phyloP scores from a whole-genome alignment of 1,284 basidiomycete genomes.

The Coriolopsis trogii region DNA sequence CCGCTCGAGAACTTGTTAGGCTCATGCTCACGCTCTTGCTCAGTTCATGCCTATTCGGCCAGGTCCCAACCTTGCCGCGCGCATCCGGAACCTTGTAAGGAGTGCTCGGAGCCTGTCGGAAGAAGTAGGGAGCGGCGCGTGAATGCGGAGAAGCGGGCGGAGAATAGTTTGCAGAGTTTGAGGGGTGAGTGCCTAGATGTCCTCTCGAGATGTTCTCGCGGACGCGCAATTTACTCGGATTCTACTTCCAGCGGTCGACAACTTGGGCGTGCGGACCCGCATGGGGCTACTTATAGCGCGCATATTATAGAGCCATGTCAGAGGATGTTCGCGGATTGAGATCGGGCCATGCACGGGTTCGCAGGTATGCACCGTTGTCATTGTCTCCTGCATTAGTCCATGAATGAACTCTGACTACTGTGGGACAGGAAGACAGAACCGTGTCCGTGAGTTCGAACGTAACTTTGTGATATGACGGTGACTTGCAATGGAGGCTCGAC shows the following conservation, averaged over 20 bases:
- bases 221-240: neutral
- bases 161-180: neutral
- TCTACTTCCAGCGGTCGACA: slow-evolving; percentile 1
- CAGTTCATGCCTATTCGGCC: no score
- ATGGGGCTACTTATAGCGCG: neutral
- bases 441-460: no score
- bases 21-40: no score
- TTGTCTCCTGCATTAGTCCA: slow-evolving; percentile 9
- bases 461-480: no score
- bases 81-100: slow-evolving; percentile 6
- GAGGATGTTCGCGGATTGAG: neutral
- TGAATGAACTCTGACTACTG: slow-evolving; percentile 1
- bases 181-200: neutral
- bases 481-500: no score
- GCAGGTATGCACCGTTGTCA: neutral
- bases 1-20: slow-evolving; percentile 7
- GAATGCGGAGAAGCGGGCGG: neutral
- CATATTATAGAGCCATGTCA: neutral
- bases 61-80: slow-evolving; percentile 8
- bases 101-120: slow-evolving; percentile 1
- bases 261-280: neutral
- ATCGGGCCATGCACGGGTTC: neutral
- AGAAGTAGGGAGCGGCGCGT: no score
- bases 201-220: neutral
- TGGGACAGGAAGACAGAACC: neutral